Base-by-base conservation (phyloP, 2,329 filamentous ascomycete genomes). In the Beauveria rudraprayagi region DNA sequence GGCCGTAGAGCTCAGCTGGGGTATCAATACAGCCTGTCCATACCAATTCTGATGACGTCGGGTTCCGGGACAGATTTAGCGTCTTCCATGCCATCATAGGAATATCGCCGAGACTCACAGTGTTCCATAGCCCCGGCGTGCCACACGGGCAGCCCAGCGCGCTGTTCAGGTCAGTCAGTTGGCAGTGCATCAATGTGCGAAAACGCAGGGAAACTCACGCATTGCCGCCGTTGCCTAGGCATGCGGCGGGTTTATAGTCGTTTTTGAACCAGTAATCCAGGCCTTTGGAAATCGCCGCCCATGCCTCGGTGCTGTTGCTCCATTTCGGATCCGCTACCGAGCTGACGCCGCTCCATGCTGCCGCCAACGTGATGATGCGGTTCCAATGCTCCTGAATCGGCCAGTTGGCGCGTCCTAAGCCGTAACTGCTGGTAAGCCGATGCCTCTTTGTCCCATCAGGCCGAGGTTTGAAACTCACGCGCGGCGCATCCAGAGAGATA, bases 231-330 rank as follows among this genome's bases (percentile, higher is more conserved):
- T 66, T 28, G 22, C 64, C 66, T 46, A 68, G 62, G 40, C 66
- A 68, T 50, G 66, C 66, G 2, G 55, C 56, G 1, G 64, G 61
- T 4, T 50, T 56, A 28, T 66, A 67, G 53, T 68, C 66, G 47
- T 67, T 67, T 48, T 63, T 61, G 43, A 68, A 67, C 66, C 66
- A 68, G 24, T 66, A 67, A 26, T 66, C 63, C 43, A 68, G 43
- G 26, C 65, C 66, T 5, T 62, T 66, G 22, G 59, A 63, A 11
- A 66, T 64, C 4, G 64, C 63, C 2, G 52, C 22, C 11, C 66
- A 44, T 3, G 66, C 61, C 16, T 52, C 60, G 3, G 57, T 53
- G 24, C 61, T 61, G 8, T 63, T 61, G 6, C 53, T 63, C 66
- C 66, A 66, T 10, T 62, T 62, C 9, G 43, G 40, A 7, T 50